Percentiles rank a stretch among this genome's conserved stretches.
Evolutionary conservation across 1,139 yeast genomes (phyloP).

Genomic region (Zygoascus hellenicus): DNA sequence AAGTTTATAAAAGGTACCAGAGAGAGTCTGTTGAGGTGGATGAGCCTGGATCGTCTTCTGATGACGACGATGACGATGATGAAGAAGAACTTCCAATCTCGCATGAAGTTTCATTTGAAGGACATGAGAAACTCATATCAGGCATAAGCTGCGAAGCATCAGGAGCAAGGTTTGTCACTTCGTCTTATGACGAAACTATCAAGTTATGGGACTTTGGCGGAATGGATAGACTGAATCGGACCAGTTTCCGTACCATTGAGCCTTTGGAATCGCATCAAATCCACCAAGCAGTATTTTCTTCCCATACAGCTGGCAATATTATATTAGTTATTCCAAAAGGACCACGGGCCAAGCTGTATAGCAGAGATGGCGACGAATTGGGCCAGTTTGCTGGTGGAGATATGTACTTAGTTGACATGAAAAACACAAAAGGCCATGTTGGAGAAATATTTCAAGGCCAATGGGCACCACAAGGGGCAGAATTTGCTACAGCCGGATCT

Average conservation of each 20-base stretch:
- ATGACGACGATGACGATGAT: slow-evolving; percentile 26
- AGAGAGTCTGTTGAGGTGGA: background rate
- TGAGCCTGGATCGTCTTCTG: slow-evolving; percentile 11
- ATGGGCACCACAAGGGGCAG: slow-evolving; percentile 30
- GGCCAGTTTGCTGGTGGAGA: slow-evolving; percentile 34
- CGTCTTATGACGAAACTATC: slow-evolving; percentile 30
- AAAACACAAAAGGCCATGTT: slow-evolving; percentile 36
- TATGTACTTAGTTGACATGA: slow-evolving; percentile 36
- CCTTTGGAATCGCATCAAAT: slow-evolving; percentile 31
- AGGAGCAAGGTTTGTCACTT: slow-evolving; percentile 31
- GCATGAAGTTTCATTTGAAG: slow-evolving; percentile 29
- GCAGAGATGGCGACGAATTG: slow-evolving; percentile 27
- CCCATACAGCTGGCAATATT: slow-evolving; percentile 20
- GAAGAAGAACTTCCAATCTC: slow-evolving; percentile 30
- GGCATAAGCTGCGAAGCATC: slow-evolving; percentile 29
- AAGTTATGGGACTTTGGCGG: slow-evolving; percentile 35
- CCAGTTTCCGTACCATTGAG: slow-evolving; percentile 30
- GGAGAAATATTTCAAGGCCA: slow-evolving; percentile 32
- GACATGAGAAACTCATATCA: slow-evolving; percentile 28
- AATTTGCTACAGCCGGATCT: slow-evolving; percentile 30
- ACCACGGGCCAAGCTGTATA: slow-evolving; percentile 26
- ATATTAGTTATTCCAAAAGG: slow-evolving; percentile 29
- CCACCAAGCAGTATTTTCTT: slow-evolving; percentile 24
- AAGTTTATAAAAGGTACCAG: slow-evolving; percentile 12
- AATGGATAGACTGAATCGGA: slow-evolving; percentile 27